Conservation (phyloP, 192 early-diverging fungal genomes). For the Chytriomyces hyalinus region DNA sequence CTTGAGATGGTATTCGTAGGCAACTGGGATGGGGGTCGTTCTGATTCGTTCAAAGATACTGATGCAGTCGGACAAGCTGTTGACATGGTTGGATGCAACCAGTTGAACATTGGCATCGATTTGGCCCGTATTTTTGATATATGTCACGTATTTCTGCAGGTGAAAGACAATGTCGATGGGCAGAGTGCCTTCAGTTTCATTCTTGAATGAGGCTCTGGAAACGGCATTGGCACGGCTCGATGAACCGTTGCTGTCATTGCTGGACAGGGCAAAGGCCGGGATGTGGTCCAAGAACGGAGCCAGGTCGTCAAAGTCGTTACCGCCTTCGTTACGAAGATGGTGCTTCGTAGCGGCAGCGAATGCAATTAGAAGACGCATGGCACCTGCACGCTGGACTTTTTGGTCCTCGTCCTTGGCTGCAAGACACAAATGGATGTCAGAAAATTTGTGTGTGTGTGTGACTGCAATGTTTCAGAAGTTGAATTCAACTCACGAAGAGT, state of each 20-base stretch:
- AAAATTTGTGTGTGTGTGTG: no score
- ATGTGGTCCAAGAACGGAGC: slow-evolving; percentile 66
- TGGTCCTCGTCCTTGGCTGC: slow-evolving; percentile 2
- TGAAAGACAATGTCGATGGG: slow-evolving; percentile 47
- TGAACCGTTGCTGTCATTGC: background rate
- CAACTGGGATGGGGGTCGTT: slow-evolving; percentile 84
- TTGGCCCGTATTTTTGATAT: slow-evolving; percentile 32
- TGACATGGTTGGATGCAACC: slow-evolving; percentile 38
- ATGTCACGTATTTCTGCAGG: slow-evolving; percentile 28
- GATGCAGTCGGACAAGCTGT: slow-evolving; percentile 40
- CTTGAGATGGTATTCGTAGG: slow-evolving; percentile 87
- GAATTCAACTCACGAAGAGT: background rate
- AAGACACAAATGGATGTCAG: background rate
- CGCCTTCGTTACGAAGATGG: slow-evolving; percentile 70
- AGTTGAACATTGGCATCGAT: slow-evolving; percentile 41
- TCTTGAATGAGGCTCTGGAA: slow-evolving; percentile 8
- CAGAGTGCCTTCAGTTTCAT: slow-evolving; percentile 27
- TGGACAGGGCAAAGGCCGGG: slow-evolving; percentile 36
- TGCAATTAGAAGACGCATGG: slow-evolving; percentile 77
- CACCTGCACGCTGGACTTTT: slow-evolving; percentile 65
- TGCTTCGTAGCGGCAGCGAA: slow-evolving; percentile 82
- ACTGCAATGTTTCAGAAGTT: background rate
- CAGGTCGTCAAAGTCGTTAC: slow-evolving; percentile 72
- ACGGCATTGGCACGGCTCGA: background rate
- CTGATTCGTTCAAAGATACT: slow-evolving; percentile 82